Percentiles rank a stretch among this genome's conserved stretches.
phyloP scores from a whole-genome alignment of 2,329 filamentous ascomycete species.

The Cladophialophora carrionii region DNA sequence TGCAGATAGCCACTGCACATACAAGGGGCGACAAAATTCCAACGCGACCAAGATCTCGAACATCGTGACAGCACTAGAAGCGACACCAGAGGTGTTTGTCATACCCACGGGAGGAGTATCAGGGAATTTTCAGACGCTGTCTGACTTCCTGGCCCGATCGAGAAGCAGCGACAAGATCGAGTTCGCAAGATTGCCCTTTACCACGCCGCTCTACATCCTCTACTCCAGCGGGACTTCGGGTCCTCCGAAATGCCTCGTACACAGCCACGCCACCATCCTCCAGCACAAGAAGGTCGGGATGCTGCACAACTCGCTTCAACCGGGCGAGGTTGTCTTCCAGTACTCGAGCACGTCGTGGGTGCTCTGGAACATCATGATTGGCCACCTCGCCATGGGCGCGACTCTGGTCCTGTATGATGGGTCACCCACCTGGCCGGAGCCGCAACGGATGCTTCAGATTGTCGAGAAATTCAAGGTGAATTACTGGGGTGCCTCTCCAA shows the following conservation, averaged over 20 bases:
- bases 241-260: constrained; percentile 78
- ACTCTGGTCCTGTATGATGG: constrained; percentile 75
- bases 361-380: constrained; percentile 55
- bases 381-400: constrained; percentile 62
- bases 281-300: constrained; percentile 61
- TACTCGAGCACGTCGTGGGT: constrained; percentile 54
- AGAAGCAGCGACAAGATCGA: not conserved
- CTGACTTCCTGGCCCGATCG: constrained; percentile 41
- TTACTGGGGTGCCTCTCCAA: constrained; percentile 69
- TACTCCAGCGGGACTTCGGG: constrained; percentile 49
- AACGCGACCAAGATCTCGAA: constrained; percentile 18
- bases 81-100: constrained; percentile 18
- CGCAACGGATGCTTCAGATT: constrained; percentile 46
- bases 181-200: constrained; percentile 67
- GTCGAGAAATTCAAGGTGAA: constrained; percentile 66
- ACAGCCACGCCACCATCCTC: constrained; percentile 56
- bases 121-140: constrained; percentile 26
- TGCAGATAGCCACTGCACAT: constrained; percentile 45
- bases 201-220: constrained; percentile 67
- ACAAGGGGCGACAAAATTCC: constrained; percentile 24
- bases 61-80: constrained; percentile 11
- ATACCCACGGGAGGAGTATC: constrained; percentile 1
- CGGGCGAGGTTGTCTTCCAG: constrained; percentile 49
- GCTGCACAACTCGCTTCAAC: constrained; percentile 54
- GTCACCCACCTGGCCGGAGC: constrained; percentile 73